phyloP scores from a whole-genome alignment of 179 eudicot species.

The Spinacia oleracea region DNA sequence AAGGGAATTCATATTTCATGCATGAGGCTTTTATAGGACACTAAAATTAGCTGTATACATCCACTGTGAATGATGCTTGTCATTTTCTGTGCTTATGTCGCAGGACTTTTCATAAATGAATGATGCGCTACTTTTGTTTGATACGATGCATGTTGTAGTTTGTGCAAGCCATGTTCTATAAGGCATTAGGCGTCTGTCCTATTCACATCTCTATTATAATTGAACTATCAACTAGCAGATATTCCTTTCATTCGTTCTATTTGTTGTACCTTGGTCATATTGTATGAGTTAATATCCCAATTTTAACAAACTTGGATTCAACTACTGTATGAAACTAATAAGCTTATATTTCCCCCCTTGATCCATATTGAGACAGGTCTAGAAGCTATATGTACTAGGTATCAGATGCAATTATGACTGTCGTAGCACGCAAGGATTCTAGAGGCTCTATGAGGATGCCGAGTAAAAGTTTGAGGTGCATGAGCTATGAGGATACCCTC shows the following conservation, averaged over 20 bases:
- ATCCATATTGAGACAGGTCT: constrained; percentile 8
- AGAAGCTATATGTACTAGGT: not conserved
- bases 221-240: not conserved
- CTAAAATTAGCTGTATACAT: not conserved
- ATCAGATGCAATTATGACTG: constrained; percentile 32
- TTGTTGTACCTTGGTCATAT: not conserved
- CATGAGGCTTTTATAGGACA: not conserved
- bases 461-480: constrained; percentile 36
- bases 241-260: not conserved
- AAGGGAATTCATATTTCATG: not conserved
- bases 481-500: constrained; percentile 40
- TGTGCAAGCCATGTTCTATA: not conserved
- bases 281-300: not conserved
- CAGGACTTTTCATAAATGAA: not conserved
- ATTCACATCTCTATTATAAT: not conserved
- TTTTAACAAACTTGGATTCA: not conserved
- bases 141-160: too few species aligned
- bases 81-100: not conserved
- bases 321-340: not conserved
- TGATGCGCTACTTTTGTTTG: not conserved
- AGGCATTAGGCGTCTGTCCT: not conserved
- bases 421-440: constrained; percentile 32
- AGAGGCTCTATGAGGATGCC: constrained; percentile 29
- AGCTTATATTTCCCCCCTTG: not conserved
- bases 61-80: not conserved